Base-by-base conservation (phyloP, 768 basidiomycete species). In the Filobasidium floriforme region DNA sequence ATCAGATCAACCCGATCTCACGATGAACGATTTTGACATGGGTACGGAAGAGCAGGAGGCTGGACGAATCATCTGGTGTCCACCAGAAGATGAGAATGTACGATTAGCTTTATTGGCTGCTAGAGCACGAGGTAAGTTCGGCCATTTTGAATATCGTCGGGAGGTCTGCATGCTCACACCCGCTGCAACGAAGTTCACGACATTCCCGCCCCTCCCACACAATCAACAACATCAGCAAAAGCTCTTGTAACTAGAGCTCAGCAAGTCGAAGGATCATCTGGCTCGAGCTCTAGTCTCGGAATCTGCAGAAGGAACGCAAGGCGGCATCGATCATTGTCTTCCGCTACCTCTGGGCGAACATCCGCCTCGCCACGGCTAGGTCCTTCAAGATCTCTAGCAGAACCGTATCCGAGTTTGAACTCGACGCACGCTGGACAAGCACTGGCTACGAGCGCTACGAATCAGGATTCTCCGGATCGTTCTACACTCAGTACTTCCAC, bases 141-240 rank as follows among this genome's bases (percentile, higher is more conserved):
- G 4, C 26, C 22, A 57, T 32, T 9, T 37, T 37, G 32, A 37
- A 37, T 9, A 37, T 37, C 32, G 32, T 37, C 3, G 3, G 3
- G 32, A 37, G 32, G 32, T 37, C 32, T 37, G 3, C 4, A 37
- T 3, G 32, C 32, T 37, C 32, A 37, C 32, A 37, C 32, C 32
- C 32, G 9, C 9, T 37, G 32, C 32, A 32, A 9, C 15, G 24
- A 9, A 57, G 54, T 32, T 28, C 29, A 57, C 24, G 54, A 57
- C 24, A 15, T 57, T 6, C 54, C 54, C 26, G 24, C 54, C 24
- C 54, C 54, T 57, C 54, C 54, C 26, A 57, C 54, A 26, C 54
- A 57, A 57, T 57, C 54, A 15, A 57, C 54, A 14, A 57, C 22
- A 14, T 57, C 26, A 24, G 26, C 54, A 28, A 57, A 57, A 28